Percentiles rank a stretch among this genome's conserved stretches.
These are phyloP conservation scores for Triticum turgidum DNA, from an alignment of 176 grass and related monocot genomes.

Conservation along the genomic window DNA sequence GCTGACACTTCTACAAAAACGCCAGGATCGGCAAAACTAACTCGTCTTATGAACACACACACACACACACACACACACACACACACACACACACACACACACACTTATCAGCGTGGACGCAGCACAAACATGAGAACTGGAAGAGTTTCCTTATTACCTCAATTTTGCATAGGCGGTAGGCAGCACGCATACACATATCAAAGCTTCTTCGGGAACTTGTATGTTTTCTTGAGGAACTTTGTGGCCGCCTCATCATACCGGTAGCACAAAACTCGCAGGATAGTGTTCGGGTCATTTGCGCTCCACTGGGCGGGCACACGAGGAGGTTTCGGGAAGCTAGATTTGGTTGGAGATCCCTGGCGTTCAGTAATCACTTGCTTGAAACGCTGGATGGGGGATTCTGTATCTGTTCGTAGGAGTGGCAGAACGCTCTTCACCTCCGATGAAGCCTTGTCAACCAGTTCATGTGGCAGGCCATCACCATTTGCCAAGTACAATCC, in stretches of 20 bases:
- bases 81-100: background rate
- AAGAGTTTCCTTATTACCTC: background rate
- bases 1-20: background rate
- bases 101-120: background rate
- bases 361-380: constrained; percentile 42
- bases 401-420: constrained; percentile 57
- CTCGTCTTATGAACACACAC: background rate
- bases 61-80: background rate
- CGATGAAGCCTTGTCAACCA: constrained; percentile 66
- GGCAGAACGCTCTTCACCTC: constrained; percentile 77
- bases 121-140: background rate
- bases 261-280: constrained; percentile 83
- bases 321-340: constrained; percentile 57
- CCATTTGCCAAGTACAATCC: constrained; percentile 65
- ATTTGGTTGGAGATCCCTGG: constrained; percentile 31
- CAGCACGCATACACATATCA: constrained; percentile 7
- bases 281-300: constrained; percentile 70
- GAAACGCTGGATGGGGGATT: constrained; percentile 63
- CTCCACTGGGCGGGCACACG: constrained; percentile 67
- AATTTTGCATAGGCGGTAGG: constrained; percentile 5
- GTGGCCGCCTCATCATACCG: constrained; percentile 71
- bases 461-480: constrained; percentile 62
- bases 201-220: constrained; percentile 84
- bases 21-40: background rate
- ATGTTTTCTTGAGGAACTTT: constrained; percentile 86